Evolutionary conservation across 768 basidiomycete genomes (phyloP).

Genomic region (Crucibulum laeve): DNA sequence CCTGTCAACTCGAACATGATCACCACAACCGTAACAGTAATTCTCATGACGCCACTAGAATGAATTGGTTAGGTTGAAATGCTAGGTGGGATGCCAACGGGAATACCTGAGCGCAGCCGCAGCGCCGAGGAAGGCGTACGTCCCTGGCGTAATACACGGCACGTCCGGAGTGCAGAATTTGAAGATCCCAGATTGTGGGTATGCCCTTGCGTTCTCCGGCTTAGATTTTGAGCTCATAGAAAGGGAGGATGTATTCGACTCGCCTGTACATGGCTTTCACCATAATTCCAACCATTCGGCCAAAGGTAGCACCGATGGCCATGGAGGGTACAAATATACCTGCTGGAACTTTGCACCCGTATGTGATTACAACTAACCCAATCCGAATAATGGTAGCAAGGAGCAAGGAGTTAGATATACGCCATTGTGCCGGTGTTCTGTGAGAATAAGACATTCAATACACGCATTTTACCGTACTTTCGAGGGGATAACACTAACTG

Average conservation of each 20-base stretch:
- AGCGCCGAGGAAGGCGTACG: slow-evolving; percentile 96
- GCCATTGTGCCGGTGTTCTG: slow-evolving; percentile 90
- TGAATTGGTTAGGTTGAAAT: background rate
- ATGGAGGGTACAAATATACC: slow-evolving; percentile 99
- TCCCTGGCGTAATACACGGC: slow-evolving; percentile 97
- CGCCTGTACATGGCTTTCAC: slow-evolving; percentile 92
- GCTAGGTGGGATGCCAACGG: background rate
- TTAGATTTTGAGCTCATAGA: background rate
- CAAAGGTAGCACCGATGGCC: slow-evolving; percentile 97
- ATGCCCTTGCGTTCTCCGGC: slow-evolving; percentile 48
- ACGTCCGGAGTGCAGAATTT: slow-evolving; percentile 86
- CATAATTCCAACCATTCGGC: slow-evolving; percentile 94
- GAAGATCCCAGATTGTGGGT: slow-evolving; percentile 84
- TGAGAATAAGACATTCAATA: background rate
- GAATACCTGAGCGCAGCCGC: slow-evolving; percentile 86
- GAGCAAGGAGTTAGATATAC: slow-evolving; percentile 88
- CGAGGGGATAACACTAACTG: slow-evolving; percentile 57
- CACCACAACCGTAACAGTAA: slow-evolving; percentile 96
- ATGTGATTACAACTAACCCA: slow-evolving; percentile 84
- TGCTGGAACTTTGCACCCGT: slow-evolving; percentile 94
- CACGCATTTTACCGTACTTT: background rate
- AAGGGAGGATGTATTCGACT: slow-evolving; percentile 4
- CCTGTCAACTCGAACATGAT: slow-evolving; percentile 99
- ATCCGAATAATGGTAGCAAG: slow-evolving; percentile 88
- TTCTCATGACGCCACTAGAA: slow-evolving; percentile 85